Percentiles rank a stretch among this genome's conserved stretches.
Evolutionary conservation across 1,284 basidiomycete species (phyloP).

Genomic region (Rhodotorula sp.): DNA sequence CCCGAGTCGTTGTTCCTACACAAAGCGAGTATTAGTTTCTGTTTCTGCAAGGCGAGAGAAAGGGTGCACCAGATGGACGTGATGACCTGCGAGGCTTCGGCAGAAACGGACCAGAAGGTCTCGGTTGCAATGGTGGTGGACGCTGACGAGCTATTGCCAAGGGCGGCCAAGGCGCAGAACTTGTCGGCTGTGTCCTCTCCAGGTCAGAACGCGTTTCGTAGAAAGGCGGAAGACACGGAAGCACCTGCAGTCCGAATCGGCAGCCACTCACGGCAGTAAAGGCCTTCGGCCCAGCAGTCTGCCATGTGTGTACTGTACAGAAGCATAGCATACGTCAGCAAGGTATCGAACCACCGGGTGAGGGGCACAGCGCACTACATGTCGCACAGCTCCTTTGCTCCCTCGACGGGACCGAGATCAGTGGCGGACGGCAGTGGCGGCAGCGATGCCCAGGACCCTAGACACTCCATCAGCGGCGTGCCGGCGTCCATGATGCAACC

Average conservation of each 20-base stretch:
- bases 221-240: background rate
- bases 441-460: constrained; percentile 27
- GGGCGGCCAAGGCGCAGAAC: constrained; percentile 28
- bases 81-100: constrained; percentile 31
- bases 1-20: constrained; percentile 40
- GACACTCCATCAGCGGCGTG: constrained; percentile 24
- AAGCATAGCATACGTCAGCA: background rate
- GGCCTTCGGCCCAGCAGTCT: constrained; percentile 32
- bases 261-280: constrained; percentile 37
- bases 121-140: background rate
- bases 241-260: constrained; percentile 26
- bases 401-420: background rate
- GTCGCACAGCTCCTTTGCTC: constrained; percentile 13
- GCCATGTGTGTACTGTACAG: constrained; percentile 25
- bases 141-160: background rate
- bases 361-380: constrained; percentile 21
- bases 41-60: background rate
- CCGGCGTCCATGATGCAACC: constrained; percentile 33
- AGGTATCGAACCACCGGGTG: background rate
- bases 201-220: background rate
- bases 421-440: constrained; percentile 23
- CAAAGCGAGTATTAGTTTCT: too few species aligned
- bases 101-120: constrained; percentile 20
- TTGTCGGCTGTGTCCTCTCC: constrained; percentile 23
- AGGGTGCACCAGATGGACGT: constrained; percentile 34